Evolutionary conservation across 2,329 filamentous ascomycete genomes (phyloP).

Genomic region (Scortechinia acanthostroma): DNA sequence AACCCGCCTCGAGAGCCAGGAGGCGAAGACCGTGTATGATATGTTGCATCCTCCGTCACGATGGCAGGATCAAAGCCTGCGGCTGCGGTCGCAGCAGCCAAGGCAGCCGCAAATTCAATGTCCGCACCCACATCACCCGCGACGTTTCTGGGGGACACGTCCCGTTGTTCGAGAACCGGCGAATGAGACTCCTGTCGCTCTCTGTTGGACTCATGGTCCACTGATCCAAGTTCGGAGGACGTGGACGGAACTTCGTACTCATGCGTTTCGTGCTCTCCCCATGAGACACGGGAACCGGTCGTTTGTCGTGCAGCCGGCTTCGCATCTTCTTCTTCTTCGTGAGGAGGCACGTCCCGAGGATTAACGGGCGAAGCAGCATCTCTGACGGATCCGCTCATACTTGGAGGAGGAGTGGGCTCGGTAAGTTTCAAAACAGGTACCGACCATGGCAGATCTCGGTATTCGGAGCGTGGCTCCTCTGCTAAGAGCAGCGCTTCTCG

Average conservation of each 20-base stretch:
- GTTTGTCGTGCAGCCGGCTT: too few species aligned
- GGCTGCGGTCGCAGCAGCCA: background rate
- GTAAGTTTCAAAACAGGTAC: background rate
- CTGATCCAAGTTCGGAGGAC: too few species aligned
- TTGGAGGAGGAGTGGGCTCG: background rate
- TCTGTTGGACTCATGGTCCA: too few species aligned
- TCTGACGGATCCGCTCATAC: background rate
- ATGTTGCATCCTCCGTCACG: background rate
- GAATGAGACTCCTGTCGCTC: background rate
- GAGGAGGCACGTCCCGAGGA: background rate
- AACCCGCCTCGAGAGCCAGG: background rate
- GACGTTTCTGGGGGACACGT: background rate
- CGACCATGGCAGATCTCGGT: background rate
- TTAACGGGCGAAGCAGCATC: background rate
- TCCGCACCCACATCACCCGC: background rate
- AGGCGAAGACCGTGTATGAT: background rate
- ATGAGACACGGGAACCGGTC: background rate
- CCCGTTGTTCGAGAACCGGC: background rate
- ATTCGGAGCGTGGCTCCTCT: background rate
- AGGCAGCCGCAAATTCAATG: background rate
- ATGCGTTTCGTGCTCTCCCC: background rate
- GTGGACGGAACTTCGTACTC: background rate
- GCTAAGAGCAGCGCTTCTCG: background rate
- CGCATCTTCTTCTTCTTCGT: background rate
- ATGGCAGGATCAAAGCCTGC: background rate